Evolutionary conservation across 1,284 basidiomycete species (phyloP), one percentile per base, ranked within the genome.

Genomic region (Tausonia pullulans): DNA sequence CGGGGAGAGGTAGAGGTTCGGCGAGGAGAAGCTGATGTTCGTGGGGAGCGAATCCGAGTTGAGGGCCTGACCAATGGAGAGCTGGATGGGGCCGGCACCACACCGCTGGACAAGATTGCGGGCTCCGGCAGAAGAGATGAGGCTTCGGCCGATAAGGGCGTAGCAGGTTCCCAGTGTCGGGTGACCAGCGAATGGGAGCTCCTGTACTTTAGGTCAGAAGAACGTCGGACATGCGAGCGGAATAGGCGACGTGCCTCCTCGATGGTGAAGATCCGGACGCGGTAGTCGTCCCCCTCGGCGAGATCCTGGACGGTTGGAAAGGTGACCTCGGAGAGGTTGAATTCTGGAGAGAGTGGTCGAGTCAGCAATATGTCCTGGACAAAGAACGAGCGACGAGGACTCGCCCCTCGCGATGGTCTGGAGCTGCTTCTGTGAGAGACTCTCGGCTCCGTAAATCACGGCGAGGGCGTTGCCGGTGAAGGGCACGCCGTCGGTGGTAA

Each of bases 401-500:
- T 9, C 39, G 57, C 61, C 54, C 11, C 45, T n/a, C 3, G 61
- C 55, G 14, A 62, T 48, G 13, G 41, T 57, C 11, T 50, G 61
- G 5, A 48, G 45, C 40, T 62, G 61, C 11, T 8, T 39, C 5
- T 56, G 10, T 3, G 7, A 1, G 2, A 62, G 45, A 0, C 7
- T 13, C 8, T 56, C 11, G 2, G 56, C 48, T 1, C 45, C 49
- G 41, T 58, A 63, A 2, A 63, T 56, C n/a, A 63, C 62, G 13
- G 62, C 62, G 16, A 63, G 56, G 7, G 62, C 55, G 41, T 63
- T 63, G 11, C 62, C 62, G 7, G 55, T 58, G 51, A 53, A 63
- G 10, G 62, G 55, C 3, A 16, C 43, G 14, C n/a, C 11, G 2
- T 44, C 48, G 46, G 53, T 46, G 13, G 50, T 58, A 46, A 63